Base-by-base conservation (phyloP, 1,284 basidiomycete genomes). In the Malassezia slooffiae region DNA sequence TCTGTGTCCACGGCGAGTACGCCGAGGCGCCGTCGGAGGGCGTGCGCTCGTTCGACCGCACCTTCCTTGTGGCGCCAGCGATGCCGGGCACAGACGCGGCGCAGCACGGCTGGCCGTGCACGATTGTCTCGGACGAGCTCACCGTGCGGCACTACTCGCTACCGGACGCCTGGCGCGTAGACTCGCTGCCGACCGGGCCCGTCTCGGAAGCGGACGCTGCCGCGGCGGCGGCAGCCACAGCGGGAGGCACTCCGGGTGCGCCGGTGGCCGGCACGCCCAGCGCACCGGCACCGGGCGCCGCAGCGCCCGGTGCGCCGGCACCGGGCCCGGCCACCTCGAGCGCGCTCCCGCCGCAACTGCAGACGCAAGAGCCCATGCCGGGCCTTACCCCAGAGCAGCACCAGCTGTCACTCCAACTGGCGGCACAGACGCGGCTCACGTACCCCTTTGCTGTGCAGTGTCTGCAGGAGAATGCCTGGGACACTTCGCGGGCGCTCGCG, bases 1-100 rank as follows among this genome's bases (percentile, higher is more conserved):
- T 91, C 52, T 80, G 78, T 42, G 77, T 96, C 23, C 88, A 96
- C 67, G 91, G 91, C 6, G 82, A 96, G 68, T 93, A 90, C 65
- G 76, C 76, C 38, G 91, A 97, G 76, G 70, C 63, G 28, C 73
- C 74, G 3, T 63, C 65, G 19, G 62, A 71, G 29, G 88, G 86
- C 8, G 73, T 88, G 20, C 80, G 91, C 33, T 93, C 89, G 5
- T 97, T 97, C 70, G 88, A 93, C 66, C 79, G 91, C 38, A 81
- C 85, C 0, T 93, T 96, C 64, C 76, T 95, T 38, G 75, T 97
- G 10, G 81, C 81, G 2, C 83, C 85, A 15, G 80, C 87, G 3
- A 72, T 80, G 22, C 78, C 83, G 33, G 83, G 80, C 21, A 89
- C 90, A 54, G 73, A 79, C 81, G 85, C 89, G 6, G 81, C 80